Base-by-base conservation (phyloP, 164 flowering plant species). In the Tinospora cordifolia region DNA sequence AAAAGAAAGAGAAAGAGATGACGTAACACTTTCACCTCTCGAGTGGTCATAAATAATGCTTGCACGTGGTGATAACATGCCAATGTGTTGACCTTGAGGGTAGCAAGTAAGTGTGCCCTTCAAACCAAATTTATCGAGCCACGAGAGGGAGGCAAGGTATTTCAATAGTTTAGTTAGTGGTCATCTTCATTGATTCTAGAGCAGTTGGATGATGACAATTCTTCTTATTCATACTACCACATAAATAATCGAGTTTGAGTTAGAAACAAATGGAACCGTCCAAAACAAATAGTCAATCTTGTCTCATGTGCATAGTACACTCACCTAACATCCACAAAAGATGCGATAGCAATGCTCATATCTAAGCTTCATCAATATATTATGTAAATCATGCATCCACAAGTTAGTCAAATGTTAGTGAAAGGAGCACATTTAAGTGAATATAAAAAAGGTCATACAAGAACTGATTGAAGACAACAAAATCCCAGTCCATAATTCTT, bases 281-380 rank as follows among this genome's bases (percentile, higher is more conserved):
- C 36, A 30, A 30, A 30, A 4, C 36, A 30, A 30, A 30, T 2
- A 30, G 3, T 30, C 36, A 30, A 4, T 30, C 36, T 7, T 39
- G 27, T 70, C 34, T 60, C 4, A 30, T 40, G 17, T 24, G 34
- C n/a, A 24, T 12, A 13, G 65, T n/a, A n/a, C n/a, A n/a, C 85
- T 75, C 62, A 92, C 99, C 96, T 84, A 85, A 77, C 85, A 90
- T 60, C 99, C 99, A 77, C 99, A 92, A 75, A 89, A 94, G 70
- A 88, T 92, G 83, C 99, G 92, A 73, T 94, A 94, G 1, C 62
- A 74, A 81, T 82, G 78, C 69, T 92, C 89, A 68, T 88, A 86
- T 77, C 97, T 86, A 72, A 94, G 88, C 81, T 84, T 88, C 80
- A 77, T 76, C 85, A 92, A 78, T 69, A 92, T 75, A 47, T 85